These are phyloP conservation scores for Draba incana DNA, from an alignment of 345 rosid species.

Conservation along the genomic window DNA sequence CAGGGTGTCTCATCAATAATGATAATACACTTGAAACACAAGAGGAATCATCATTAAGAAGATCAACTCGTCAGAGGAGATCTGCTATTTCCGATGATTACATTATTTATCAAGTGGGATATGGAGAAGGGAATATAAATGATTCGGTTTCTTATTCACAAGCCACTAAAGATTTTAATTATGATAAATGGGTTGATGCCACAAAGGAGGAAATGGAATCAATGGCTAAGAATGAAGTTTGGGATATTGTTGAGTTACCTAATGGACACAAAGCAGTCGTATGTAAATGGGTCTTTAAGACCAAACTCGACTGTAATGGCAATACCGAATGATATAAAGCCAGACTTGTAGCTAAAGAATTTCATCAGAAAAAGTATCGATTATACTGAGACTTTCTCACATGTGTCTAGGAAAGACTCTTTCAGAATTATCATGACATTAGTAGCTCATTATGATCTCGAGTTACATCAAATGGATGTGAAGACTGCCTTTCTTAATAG, in stretches of 20 bases:
- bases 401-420: neutral
- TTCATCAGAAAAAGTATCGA: conserved; percentile 6
- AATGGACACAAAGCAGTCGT: neutral
- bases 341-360: conserved; percentile 19
- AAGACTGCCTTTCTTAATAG: conserved; percentile 7
- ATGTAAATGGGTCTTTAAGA: conserved; percentile 22
- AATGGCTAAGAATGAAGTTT: neutral
- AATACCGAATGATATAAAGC: neutral
- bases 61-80: neutral
- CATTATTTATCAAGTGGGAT: neutral
- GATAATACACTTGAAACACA: neutral
- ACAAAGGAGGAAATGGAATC: neutral
- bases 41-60: conserved; percentile 8
- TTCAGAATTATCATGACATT: conserved; percentile 2
- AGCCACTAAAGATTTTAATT: conserved; percentile 17
- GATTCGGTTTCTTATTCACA: conserved; percentile 9
- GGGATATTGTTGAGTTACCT: neutral
- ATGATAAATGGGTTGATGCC: conserved; percentile 13
- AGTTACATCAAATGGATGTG: conserved; percentile 25
- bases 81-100: conserved; percentile 2
- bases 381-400: conserved; percentile 10
- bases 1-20: too few species aligned
- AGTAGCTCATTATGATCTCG: conserved; percentile 1
- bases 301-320: neutral
- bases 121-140: neutral